These are phyloP conservation scores for Lipomyces yamadae DNA, from an alignment of 805 yeast genomes.

Conservation along the genomic window DNA sequence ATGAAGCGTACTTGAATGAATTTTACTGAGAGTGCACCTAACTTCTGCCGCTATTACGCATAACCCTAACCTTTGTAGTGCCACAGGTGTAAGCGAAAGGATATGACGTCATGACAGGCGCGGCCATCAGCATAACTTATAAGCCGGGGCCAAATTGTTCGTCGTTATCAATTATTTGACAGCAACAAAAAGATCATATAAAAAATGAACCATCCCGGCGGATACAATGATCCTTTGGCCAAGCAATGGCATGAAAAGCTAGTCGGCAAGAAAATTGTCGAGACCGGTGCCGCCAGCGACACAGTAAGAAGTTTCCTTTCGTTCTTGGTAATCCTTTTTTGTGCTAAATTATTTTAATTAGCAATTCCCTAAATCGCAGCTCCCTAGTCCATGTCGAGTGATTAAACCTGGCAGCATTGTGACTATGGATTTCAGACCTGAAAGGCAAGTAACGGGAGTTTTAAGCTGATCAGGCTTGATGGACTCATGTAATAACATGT, in stretches of 20 bases:
- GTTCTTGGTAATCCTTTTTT: not conserved
- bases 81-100: no score
- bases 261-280: constrained; percentile 28
- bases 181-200: not conserved
- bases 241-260: constrained; percentile 26
- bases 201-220: constrained; percentile 13
- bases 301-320: constrained; percentile 7
- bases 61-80: no score
- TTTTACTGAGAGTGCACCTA: no score
- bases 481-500: not conserved
- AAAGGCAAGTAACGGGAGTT: constrained; percentile 26
- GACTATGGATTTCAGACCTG: constrained; percentile 39
- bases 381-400: constrained; percentile 39
- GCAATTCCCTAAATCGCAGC: constrained; percentile 22
- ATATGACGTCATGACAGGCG: no score
- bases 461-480: no score
- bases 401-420: constrained; percentile 35
- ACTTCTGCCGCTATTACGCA: no score
- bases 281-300: constrained; percentile 16
- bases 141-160: no score
- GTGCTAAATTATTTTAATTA: not conserved
- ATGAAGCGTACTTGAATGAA: no score
- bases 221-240: constrained; percentile 20
- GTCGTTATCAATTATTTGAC: not conserved
- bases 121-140: no score